Evolutionary conservation across 2,329 filamentous ascomycete species (phyloP).

Genomic region (Myriosclerotinia scirpicola): DNA sequence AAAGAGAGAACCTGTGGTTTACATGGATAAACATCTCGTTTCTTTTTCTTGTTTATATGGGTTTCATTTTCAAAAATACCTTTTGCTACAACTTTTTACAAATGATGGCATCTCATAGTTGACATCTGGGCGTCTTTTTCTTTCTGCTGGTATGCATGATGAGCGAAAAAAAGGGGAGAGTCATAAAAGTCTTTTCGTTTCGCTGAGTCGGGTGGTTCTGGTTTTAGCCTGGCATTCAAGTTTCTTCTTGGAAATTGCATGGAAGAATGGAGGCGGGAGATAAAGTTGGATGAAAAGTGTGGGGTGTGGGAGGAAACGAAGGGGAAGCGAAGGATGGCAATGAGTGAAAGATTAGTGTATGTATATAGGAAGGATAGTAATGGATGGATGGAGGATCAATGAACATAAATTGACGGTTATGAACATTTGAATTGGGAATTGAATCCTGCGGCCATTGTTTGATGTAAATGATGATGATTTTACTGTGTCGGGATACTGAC

Average conservation of each 20-base stretch:
- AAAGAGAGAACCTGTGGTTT: conserved; percentile 52
- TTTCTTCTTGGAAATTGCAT: conserved; percentile 13
- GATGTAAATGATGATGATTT: no score
- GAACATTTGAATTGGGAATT: no score
- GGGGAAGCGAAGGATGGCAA: not conserved
- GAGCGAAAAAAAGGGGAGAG: conserved; percentile 7
- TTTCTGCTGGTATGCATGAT: conserved; percentile 15
- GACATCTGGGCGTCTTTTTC: conserved; percentile 15
- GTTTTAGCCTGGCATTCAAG: conserved; percentile 15
- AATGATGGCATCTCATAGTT: conserved; percentile 13
- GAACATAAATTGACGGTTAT: no score
- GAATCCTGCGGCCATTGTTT: no score
- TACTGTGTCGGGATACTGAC: no score
- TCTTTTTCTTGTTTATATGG: not conserved
- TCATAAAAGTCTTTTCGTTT: conserved; percentile 13
- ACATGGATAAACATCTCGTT: conserved; percentile 17
- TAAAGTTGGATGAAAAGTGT: not conserved
- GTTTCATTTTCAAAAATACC: not conserved
- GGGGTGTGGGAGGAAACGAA: not conserved
- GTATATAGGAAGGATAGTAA: conserved; percentile 17
- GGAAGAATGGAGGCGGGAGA: not conserved
- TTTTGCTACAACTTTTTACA: conserved; percentile 12
- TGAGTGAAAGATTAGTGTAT: not conserved
- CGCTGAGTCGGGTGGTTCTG: not conserved
- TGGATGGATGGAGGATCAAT: conserved; percentile 2